Evolutionary conservation across 768 basidiomycete species (phyloP).

Genomic region (Lactarius deliciosus): DNA sequence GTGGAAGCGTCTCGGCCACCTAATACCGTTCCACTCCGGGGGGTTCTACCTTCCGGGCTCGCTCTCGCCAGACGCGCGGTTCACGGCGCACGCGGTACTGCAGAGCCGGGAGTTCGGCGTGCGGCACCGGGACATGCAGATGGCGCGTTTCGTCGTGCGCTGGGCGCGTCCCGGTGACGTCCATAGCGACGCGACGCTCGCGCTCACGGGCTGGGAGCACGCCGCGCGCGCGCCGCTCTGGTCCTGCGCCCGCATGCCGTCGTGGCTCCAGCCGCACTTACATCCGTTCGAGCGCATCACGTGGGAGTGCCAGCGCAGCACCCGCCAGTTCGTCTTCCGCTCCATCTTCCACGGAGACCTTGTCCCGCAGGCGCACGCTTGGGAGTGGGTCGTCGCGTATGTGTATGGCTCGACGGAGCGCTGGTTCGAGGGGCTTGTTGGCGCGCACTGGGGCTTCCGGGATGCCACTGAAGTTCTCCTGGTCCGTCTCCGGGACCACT

Average conservation of each 20-base stretch:
- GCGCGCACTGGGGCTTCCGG: constrained; percentile 35
- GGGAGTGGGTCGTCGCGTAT: constrained; percentile 36
- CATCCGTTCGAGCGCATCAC: constrained; percentile 31
- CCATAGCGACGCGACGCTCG: constrained; percentile 27
- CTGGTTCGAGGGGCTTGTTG: constrained; percentile 36
- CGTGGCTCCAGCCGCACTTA: constrained; percentile 32
- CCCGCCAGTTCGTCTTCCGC: constrained; percentile 31
- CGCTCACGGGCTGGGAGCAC: constrained; percentile 37
- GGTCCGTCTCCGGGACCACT: constrained; percentile 32
- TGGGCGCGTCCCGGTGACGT: constrained; percentile 27
- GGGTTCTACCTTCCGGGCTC: constrained; percentile 36
- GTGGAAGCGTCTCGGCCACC: constrained; percentile 31
- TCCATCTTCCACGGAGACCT: constrained; percentile 30
- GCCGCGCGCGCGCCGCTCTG: constrained; percentile 36
- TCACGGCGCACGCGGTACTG: constrained; percentile 32
- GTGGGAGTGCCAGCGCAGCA: constrained; percentile 32
- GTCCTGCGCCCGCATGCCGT: constrained; percentile 38
- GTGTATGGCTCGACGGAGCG: constrained; percentile 36
- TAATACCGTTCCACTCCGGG: constrained; percentile 35
- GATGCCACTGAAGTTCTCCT: constrained; percentile 33
- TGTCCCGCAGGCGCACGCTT: constrained; percentile 24
- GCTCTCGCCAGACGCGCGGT: constrained; percentile 33
- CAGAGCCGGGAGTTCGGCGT: constrained; percentile 34
- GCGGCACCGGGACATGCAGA: constrained; percentile 36
- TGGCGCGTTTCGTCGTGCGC: constrained; percentile 36